Conservation (phyloP, 2,329 filamentous ascomycete species). For the Didymella sp. region DNA sequence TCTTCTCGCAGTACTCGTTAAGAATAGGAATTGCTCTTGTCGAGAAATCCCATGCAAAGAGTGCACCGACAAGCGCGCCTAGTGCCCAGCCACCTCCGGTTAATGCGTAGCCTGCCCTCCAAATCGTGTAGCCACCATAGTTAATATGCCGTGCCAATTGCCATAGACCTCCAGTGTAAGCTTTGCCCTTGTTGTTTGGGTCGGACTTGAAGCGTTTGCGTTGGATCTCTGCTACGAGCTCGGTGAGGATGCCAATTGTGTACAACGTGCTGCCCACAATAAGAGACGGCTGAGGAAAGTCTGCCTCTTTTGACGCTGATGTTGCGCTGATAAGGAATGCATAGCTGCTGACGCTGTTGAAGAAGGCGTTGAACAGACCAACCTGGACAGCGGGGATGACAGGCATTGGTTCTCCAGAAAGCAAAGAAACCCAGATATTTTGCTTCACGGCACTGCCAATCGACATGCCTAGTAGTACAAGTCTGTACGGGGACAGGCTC, state of each 20-base stretch:
- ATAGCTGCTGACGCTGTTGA: conserved; percentile 64
- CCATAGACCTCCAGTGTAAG: conserved; percentile 60
- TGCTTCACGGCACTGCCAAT: conserved; percentile 63
- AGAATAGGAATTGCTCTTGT: conserved; percentile 55
- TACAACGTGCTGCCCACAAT: conserved; percentile 61
- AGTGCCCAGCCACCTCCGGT: conserved; percentile 57
- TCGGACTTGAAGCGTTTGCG: conserved; percentile 61
- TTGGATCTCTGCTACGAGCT: conserved; percentile 65
- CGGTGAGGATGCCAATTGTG: conserved; percentile 59
- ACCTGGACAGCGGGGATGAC: conserved; percentile 54
- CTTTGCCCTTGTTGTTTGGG: conserved; percentile 60
- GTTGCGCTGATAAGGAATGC: conserved; percentile 60
- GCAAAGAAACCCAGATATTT: conserved; percentile 59
- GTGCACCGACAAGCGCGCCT: conserved; percentile 51
- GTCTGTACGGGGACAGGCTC: conserved; percentile 59
- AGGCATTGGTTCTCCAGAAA: conserved; percentile 61
- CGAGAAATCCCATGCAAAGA: conserved; percentile 57
- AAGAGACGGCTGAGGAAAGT: conserved; percentile 52
- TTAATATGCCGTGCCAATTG: conserved; percentile 61
- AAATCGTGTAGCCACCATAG: conserved; percentile 61
- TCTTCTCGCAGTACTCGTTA: conserved; percentile 57
- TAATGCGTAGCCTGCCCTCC: conserved; percentile 59
- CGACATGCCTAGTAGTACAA: conserved; percentile 62
- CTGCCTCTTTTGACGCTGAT: conserved; percentile 52
- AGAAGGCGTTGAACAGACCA: conserved; percentile 60